Base-by-base conservation (phyloP, 805 yeast species). In the Lipomyces starkeyi region DNA sequence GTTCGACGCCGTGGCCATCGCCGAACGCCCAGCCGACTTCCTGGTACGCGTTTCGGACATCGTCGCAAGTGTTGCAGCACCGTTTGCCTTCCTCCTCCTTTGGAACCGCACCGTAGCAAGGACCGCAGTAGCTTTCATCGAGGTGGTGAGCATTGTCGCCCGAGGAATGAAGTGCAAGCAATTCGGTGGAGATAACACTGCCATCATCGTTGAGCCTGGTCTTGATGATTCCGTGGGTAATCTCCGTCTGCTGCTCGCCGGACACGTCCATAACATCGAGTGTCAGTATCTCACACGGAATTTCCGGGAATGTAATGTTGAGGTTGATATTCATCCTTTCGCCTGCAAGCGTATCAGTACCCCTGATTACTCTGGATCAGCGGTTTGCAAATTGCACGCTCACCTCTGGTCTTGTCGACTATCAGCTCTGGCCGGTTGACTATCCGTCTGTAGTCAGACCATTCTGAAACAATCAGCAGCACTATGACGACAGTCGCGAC, bases 71-170 rank as follows among this genome's bases (percentile, higher is more conserved):
- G 77, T 92, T 90, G 80, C 99, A 94, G 80, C 97, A 92, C n/a
- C 49, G 25, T 43, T 78, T 81, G 47, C 69, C 73, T 49, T 79
- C 84, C 71, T 85, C 86, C 22, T 78, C 80, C 0, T 79, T 71
- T 77, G 90, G 94, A 71, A 88, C 86, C 1, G 97, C 89, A 0
- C 97, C 97, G 77, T 91, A 93, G 81, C 99, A 94, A 0, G 96
- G 84, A 4, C 98, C 98, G 83, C 97, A 93, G 75, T 87, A 86
- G 47, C 83, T 83, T 3, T 78, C 79, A 47, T 83, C 83, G 1
- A 73, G 70, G 8, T 68, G 71, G 13, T 73, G 71, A 3, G 66
- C 64, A 2, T 71, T 63, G 25, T 74, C 77, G 25, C 78, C 74
- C 29, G 67, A 77, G 25, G 76, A 76, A 58, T 75, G 73, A 55